Conservation (phyloP, 768 basidiomycete species). For the Brasilioporus rufonigricans region DNA sequence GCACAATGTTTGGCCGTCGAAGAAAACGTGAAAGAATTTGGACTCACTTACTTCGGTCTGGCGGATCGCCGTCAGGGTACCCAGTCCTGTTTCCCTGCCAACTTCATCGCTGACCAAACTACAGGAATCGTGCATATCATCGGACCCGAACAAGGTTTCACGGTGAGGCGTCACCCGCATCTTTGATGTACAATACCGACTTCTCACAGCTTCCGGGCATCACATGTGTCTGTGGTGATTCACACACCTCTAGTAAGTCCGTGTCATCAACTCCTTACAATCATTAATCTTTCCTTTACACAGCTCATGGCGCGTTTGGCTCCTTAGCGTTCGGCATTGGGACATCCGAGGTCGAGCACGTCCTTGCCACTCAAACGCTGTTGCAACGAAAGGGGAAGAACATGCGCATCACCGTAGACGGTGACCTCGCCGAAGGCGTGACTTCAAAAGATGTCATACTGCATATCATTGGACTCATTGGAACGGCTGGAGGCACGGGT, state of each 20-base stretch:
- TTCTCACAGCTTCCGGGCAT: conserved; percentile 61
- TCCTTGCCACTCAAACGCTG: conserved; percentile 88
- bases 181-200: background rate
- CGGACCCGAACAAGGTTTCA: conserved; percentile 93
- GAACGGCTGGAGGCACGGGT: conserved; percentile 93
- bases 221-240: conserved; percentile 89
- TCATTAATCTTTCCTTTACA: conserved; percentile 1
- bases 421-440: conserved; percentile 75
- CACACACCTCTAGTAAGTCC: conserved; percentile 83
- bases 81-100: conserved; percentile 1
- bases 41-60: conserved; percentile 90
- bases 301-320: conserved; percentile 90
- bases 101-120: conserved; percentile 17
- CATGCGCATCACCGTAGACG: conserved; percentile 89
- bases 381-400: conserved; percentile 88
- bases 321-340: conserved; percentile 93
- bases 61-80: conserved; percentile 83
- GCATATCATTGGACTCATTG: conserved; percentile 87
- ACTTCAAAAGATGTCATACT: conserved; percentile 89
- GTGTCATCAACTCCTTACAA: background rate
- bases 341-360: conserved; percentile 92
- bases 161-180: conserved; percentile 41
- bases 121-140: conserved; percentile 85
- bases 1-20: conserved; percentile 82
- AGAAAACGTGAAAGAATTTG: conserved; percentile 89